phyloP scores from a whole-genome alignment of 176 grass and related monocot genomes.

The Coix lacrymajobi region DNA sequence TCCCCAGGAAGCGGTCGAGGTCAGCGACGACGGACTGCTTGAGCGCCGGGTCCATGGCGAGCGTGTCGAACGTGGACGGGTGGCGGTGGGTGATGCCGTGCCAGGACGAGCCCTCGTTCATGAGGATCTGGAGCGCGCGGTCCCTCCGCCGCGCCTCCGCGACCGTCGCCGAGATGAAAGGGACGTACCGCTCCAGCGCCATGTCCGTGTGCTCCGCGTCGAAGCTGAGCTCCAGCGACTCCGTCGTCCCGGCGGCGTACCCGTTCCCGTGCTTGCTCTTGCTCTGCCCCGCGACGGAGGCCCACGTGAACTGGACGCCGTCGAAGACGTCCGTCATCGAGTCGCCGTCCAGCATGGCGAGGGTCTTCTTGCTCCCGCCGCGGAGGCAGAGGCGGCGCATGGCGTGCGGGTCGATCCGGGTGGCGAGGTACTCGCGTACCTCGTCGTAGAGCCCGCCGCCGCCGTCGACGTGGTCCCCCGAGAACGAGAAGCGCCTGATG shows the following conservation, averaged over 20 bases:
- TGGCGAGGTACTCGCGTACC: conserved; percentile 7
- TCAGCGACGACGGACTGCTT: conserved; percentile 15
- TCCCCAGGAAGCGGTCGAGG: conserved; percentile 21
- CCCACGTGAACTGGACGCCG: conserved; percentile 3
- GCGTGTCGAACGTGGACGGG: conserved; percentile 26
- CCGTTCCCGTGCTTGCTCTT: neutral
- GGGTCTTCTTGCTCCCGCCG: neutral
- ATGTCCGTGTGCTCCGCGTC: conserved; percentile 19
- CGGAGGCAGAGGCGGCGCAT: conserved; percentile 3
- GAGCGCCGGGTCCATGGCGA: conserved; percentile 26
- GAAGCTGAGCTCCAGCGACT: conserved; percentile 17
- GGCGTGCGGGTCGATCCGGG: conserved; percentile 1
- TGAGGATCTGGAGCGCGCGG: conserved; percentile 12
- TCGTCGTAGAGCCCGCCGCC: neutral
- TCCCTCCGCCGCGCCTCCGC: neutral
- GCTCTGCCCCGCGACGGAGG: neutral
- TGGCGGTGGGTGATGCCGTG: neutral
- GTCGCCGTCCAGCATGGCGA: neutral
- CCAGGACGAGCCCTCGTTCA: conserved; percentile 14
- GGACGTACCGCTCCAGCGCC: conserved; percentile 24
- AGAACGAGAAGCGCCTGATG: neutral
- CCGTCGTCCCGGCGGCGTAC: neutral
- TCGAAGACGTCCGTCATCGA: conserved; percentile 6
- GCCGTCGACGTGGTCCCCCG: neutral
- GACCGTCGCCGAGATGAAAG: neutral